Evolutionary conservation across 495 filamentous ascomycete species (phyloP).

Genomic region (Aspergillus avenaceus): DNA sequence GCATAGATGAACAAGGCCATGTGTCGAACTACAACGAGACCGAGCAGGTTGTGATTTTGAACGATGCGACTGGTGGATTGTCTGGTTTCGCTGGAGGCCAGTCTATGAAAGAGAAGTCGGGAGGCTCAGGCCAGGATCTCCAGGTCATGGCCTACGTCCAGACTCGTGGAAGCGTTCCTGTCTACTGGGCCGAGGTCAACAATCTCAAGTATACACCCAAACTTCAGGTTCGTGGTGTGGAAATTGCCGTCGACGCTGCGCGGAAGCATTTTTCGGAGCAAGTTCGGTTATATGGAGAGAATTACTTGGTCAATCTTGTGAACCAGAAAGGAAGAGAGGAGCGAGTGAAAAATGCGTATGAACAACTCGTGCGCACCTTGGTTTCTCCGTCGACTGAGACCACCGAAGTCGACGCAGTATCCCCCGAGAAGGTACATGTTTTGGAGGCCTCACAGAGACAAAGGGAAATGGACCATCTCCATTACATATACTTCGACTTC

Average conservation of each 20-base stretch:
- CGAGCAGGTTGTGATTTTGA: conserved; percentile 83
- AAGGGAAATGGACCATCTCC: conserved; percentile 71
- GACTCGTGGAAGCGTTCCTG: conserved; percentile 89
- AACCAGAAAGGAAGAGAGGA: conserved; percentile 91
- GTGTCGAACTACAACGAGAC: conserved; percentile 98
- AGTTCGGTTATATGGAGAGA: conserved; percentile 88
- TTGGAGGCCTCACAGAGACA: conserved; percentile 61
- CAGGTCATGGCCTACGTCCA: conserved; percentile 93
- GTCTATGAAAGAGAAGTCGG: conserved; percentile 65
- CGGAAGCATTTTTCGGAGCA: conserved; percentile 87
- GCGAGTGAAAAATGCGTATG: conserved; percentile 84
- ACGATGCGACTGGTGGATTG: conserved; percentile 67
- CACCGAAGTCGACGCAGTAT: conserved; percentile 49
- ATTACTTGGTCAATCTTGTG: conserved; percentile 93
- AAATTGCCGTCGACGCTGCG: conserved; percentile 75
- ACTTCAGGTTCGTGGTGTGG: conserved; percentile 78
- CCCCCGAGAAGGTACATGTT: conserved; percentile 74
- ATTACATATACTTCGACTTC: conserved; percentile 98
- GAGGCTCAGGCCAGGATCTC: conserved; percentile 60
- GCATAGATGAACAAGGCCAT: conserved; percentile 87
- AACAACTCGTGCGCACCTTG: conserved; percentile 74
- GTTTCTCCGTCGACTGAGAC: conserved; percentile 64
- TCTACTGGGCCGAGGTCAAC: conserved; percentile 94
- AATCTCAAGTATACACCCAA: conserved; percentile 83
- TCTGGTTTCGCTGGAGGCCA: conserved; percentile 78